Evolutionary conservation across 2,329 filamentous ascomycete species (phyloP).

Genomic region (Fusarium sp.): DNA sequence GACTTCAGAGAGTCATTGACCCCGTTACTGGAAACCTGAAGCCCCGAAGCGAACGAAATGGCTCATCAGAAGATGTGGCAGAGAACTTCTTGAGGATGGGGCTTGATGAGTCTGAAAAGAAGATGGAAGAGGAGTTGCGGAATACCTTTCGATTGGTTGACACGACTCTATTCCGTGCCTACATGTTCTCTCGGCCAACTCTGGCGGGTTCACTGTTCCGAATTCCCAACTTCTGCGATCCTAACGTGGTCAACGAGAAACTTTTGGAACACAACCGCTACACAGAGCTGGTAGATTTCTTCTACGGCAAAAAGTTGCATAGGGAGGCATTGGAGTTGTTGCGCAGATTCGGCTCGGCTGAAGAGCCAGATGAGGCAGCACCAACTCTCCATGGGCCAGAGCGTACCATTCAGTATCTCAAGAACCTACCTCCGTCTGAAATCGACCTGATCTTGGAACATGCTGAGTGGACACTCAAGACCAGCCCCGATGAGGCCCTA

Average conservation of each 20-base stretch:
- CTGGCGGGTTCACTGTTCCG: slow-evolving; percentile 92
- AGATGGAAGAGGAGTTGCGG: slow-evolving; percentile 78
- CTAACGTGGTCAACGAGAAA: slow-evolving; percentile 93
- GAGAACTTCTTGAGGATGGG: slow-evolving; percentile 66
- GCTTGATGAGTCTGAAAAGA: slow-evolving; percentile 62
- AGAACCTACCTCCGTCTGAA: slow-evolving; percentile 86
- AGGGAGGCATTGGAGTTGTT: slow-evolving; percentile 86
- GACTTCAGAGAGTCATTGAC: slow-evolving; percentile 72
- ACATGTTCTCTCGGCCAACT: slow-evolving; percentile 91
- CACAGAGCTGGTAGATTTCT: slow-evolving; percentile 95
- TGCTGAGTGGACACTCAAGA: slow-evolving; percentile 85
- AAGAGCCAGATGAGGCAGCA: slow-evolving; percentile 62
- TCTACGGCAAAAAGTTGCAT: slow-evolving; percentile 95
- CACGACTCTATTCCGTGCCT: slow-evolving; percentile 92
- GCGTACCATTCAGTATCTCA: slow-evolving; percentile 89
- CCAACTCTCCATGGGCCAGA: slow-evolving; percentile 80
- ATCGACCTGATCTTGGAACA: slow-evolving; percentile 94
- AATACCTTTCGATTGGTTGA: slow-evolving; percentile 88
- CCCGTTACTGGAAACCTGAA: slow-evolving; percentile 73
- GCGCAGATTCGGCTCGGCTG: slow-evolving; percentile 78
- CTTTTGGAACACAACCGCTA: slow-evolving; percentile 89
- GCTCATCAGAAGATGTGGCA: slow-evolving; percentile 62
- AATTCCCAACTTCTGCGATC: slow-evolving; percentile 96
- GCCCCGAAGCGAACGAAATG: slow-evolving; percentile 58
- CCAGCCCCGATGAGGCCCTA: slow-evolving; percentile 82